Percentiles rank a stretch among this genome's conserved stretches.
Conservation (phyloP, 192 early-diverging fungal species). For the Diversispora epigaea region DNA sequence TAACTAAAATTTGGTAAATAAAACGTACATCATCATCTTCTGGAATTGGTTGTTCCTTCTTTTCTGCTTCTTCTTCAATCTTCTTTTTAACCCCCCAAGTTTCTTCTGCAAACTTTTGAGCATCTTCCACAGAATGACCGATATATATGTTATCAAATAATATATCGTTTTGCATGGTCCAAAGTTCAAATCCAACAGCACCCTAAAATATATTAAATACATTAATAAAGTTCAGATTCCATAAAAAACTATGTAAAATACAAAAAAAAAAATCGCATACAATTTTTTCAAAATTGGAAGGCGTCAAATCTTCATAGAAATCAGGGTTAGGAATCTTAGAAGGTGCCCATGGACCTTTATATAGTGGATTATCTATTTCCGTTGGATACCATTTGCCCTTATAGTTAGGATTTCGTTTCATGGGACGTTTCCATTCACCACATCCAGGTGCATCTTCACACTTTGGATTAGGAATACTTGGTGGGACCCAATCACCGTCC, state of each 20-base stretch:
- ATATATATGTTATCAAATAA: conserved; percentile 92
- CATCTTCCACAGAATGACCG: conserved; percentile 68
- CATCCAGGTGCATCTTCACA: conserved; percentile 71
- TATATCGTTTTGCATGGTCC: conserved; percentile 89
- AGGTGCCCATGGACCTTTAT: conserved; percentile 88
- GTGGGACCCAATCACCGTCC: conserved; percentile 89
- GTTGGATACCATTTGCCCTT: conserved; percentile 89
- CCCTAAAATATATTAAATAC: conserved; percentile 25
- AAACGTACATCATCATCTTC: neutral
- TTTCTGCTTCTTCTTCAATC: conserved; percentile 63
- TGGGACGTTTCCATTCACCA: conserved; percentile 80
- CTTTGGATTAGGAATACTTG: conserved; percentile 75
- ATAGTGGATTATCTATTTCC: conserved; percentile 86
- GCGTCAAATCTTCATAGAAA: conserved; percentile 78
- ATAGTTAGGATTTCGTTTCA: conserved; percentile 80
- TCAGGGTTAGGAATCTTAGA: conserved; percentile 82
- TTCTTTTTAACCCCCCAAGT: conserved; percentile 76
- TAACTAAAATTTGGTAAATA: neutral
- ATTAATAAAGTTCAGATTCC: neutral
- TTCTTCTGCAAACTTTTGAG: conserved; percentile 70
- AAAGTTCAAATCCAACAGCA: conserved; percentile 88
- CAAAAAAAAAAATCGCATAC: conserved; percentile 38
- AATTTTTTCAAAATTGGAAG: conserved; percentile 78
- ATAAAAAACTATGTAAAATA: neutral
- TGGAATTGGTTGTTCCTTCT: conserved; percentile 40